These are phyloP conservation scores for Solanum neorickii DNA, from an alignment of 257 asterid species.

Conservation along the genomic window DNA sequence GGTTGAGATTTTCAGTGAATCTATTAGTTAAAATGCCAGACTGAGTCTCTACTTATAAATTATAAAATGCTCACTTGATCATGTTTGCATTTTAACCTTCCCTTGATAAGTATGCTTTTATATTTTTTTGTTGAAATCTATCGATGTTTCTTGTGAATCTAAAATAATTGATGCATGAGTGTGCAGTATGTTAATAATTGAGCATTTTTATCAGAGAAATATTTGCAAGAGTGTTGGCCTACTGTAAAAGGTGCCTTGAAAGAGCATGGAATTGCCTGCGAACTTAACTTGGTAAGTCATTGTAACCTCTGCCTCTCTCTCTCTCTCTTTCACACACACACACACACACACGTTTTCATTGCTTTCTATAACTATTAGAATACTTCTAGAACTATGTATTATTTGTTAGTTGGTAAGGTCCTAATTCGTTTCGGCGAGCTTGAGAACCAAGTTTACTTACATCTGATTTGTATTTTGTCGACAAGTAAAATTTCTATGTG, in stretches of 20 bases:
- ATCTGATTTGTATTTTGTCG: neutral
- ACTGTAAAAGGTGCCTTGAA: slow-evolving; percentile 61
- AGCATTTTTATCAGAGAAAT: slow-evolving; percentile 39
- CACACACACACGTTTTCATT: neutral
- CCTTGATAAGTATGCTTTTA: neutral
- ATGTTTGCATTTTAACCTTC: neutral
- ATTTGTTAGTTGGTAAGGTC: neutral
- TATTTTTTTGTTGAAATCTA: neutral
- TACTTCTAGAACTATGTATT: neutral
- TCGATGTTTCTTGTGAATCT: neutral
- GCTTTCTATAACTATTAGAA: neutral
- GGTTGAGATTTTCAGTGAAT: neutral
- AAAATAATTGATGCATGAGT: neutral
- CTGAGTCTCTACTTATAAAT: neutral
- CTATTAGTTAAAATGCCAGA: neutral
- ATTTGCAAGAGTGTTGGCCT: slow-evolving; percentile 89
- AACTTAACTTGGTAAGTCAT: slow-evolving; percentile 60
- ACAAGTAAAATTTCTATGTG: neutral
- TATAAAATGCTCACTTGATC: neutral
- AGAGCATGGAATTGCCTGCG: slow-evolving; percentile 57
- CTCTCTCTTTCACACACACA: fast-evolving
- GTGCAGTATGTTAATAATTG: neutral
- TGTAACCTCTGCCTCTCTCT: neutral
- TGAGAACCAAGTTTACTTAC: neutral
- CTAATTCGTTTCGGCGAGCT: neutral